Evolutionary conservation across 2,329 filamentous ascomycete species (phyloP), one percentile per base, ranked within the genome.

Genomic region (Pseudopyricularia cyperi): DNA sequence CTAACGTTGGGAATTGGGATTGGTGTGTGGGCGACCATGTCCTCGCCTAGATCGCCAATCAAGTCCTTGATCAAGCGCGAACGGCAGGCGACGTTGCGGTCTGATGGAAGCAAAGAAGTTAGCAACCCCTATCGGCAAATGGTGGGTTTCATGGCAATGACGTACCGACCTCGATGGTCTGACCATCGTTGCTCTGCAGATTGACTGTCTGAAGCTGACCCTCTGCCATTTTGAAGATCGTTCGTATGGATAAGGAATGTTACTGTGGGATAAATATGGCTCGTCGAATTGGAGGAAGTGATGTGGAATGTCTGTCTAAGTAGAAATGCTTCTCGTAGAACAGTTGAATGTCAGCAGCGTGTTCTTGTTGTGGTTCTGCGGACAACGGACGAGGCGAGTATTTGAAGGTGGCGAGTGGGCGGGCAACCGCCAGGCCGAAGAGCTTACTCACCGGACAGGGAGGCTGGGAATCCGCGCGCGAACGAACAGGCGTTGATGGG

Each of bases 1-100:
- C 95, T 95, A 60, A 97, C 88, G 66, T 95, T 95, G 57, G 86
- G 87, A 57, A 95, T 90, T 8, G 93, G 91, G 51, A 98, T 91
- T 3, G 86, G 77, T 64, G 90, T 83, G 22, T 66, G 65, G 50
- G 64, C 71, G 33, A 77, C 68, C 22, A 65, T 64, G 60, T 77
- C 68, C 24, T 85, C 83, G 59, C 89, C 89, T 48, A 97, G 73
- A 72, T 98, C 93, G 65, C 95, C 90, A 46, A 98, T 79, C 85
- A 98, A 85, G 76, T 97, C 95, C 82, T 95, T 96, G 75, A 98
- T 94, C 51, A 98, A 77, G 63, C 96, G 82, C 3, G 89, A 95
- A 58, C 91, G 87, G 74, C 95, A 89, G 42, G 87, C 89, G 55
- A 97, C 87, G 35, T 80, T 75, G 57, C 88, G 87, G 57, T 95